Conservation (phyloP, 208 protist species). For the Trypanosoma vivax region DNA sequence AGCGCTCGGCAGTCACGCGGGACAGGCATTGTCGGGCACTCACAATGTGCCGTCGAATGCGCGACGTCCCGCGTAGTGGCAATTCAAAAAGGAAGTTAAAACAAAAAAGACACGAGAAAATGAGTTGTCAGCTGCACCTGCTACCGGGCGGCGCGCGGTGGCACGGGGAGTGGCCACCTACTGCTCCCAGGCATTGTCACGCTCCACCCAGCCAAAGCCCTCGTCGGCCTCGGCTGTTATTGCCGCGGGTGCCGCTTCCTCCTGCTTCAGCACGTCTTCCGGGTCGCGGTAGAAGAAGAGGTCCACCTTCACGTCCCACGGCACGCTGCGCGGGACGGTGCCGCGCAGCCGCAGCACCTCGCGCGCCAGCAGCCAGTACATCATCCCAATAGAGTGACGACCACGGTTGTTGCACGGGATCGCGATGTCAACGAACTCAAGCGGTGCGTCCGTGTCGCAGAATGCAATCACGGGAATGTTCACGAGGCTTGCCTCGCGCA, state of each 20-base stretch:
- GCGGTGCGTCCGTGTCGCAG: slow-evolving; percentile 96
- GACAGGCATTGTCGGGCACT: slow-evolving; percentile 17
- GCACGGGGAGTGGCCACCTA: too few relatives aligned
- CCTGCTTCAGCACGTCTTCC: slow-evolving; percentile 87
- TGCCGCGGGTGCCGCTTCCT: slow-evolving; percentile 43
- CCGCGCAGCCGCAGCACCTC: slow-evolving; percentile 96
- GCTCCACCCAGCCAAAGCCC: slow-evolving; percentile 70
- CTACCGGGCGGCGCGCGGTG: background rate
- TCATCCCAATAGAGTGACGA: slow-evolving; percentile 94
- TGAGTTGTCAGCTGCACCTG: slow-evolving; percentile 3
- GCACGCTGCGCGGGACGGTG: slow-evolving; percentile 81
- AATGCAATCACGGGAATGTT: slow-evolving; percentile 99
- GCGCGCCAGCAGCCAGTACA: slow-evolving; percentile 99
- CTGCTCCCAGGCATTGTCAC: slow-evolving; percentile 90
- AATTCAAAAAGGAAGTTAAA: slow-evolving; percentile 9
- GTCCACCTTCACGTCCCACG: slow-evolving; percentile 99
- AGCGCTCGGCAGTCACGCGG: too few relatives aligned
- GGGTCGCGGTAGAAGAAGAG: slow-evolving; percentile 99
- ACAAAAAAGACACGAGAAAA: background rate
- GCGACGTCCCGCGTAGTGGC: background rate
- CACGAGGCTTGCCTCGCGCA: slow-evolving; percentile 96
- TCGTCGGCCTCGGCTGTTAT: slow-evolving; percentile 38
- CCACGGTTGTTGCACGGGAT: slow-evolving; percentile 98
- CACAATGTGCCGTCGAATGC: slow-evolving; percentile 15
- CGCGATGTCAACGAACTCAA: slow-evolving; percentile 97